These are phyloP conservation scores for Boletus pseudo-olivaceus DNA, from an alignment of 768 basidiomycete species.

Conservation along the genomic window DNA sequence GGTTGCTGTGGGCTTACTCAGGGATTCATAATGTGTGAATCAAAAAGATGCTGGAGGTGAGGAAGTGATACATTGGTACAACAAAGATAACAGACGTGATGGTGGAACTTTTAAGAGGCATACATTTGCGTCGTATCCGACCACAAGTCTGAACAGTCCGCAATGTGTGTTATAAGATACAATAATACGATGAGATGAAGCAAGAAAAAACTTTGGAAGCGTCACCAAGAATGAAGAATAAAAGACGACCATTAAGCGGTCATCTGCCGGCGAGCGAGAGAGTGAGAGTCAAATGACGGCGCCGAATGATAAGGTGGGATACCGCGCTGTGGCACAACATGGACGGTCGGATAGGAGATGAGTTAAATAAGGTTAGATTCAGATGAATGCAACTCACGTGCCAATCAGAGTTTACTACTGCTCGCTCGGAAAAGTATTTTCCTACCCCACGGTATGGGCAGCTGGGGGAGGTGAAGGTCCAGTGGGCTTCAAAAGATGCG, in stretches of 20 bases:
- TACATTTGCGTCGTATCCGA: not conserved
- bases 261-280: not conserved
- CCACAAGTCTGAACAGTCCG: not conserved
- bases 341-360: not conserved
- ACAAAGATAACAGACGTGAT: not conserved
- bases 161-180: not conserved
- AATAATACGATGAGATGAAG: not conserved
- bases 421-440: not conserved
- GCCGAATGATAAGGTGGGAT: slow-evolving; percentile 11
- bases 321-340: not conserved
- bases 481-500: not conserved
- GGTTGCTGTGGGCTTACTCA: not conserved
- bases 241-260: not conserved
- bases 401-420: not conserved
- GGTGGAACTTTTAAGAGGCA: not conserved
- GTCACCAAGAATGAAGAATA: not conserved
- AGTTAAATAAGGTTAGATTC: not conserved
- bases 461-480: slow-evolving; percentile 2
- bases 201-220: not conserved
- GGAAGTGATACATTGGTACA: not conserved
- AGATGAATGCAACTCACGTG: slow-evolving; percentile 1
- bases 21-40: not conserved
- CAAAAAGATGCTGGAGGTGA: not conserved
- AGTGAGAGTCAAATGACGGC: not conserved
- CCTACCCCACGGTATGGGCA: slow-evolving; percentile 5